Percentiles rank a stretch among this genome's conserved stretches.
Conservation (phyloP, 306 rosid species). For the Begonia peltatifolia region DNA sequence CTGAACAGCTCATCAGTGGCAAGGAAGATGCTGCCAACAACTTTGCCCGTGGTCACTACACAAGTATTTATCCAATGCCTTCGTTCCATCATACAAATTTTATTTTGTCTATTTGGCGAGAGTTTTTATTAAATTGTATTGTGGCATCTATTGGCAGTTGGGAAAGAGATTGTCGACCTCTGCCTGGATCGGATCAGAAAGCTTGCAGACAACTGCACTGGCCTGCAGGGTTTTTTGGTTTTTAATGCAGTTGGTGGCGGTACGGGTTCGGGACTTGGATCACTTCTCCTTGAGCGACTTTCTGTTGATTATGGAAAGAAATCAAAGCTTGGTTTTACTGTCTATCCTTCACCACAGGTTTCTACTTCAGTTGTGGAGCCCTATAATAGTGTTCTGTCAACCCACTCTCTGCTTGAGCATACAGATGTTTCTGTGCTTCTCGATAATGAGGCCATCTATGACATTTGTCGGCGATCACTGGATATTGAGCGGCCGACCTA, state of each 20-base stretch:
- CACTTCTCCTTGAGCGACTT: slow-evolving; percentile 67
- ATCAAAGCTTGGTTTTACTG: slow-evolving; percentile 70
- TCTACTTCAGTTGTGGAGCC: slow-evolving; percentile 87
- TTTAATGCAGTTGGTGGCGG: slow-evolving; percentile 88
- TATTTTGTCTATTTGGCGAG: too few species aligned
- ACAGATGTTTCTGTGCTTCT: slow-evolving; percentile 71
- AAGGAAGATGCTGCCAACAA: slow-evolving; percentile 92
- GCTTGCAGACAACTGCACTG: slow-evolving; percentile 79
- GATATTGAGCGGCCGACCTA: slow-evolving; percentile 86
- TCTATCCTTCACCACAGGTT: slow-evolving; percentile 83
- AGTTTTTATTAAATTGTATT: too few species aligned
- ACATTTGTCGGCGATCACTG: slow-evolving; percentile 73
- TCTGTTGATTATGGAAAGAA: slow-evolving; percentile 79
- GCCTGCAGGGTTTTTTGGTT: slow-evolving; percentile 76
- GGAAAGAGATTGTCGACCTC: slow-evolving; percentile 83
- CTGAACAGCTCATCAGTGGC: slow-evolving; percentile 84
- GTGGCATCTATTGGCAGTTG: slow-evolving; percentile 21
- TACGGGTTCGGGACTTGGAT: slow-evolving; percentile 83
- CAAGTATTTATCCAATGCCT: slow-evolving; percentile 16
- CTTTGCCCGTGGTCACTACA: slow-evolving; percentile 84
- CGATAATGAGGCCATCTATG: slow-evolving; percentile 79
- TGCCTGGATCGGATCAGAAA: slow-evolving; percentile 72
- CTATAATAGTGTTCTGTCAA: slow-evolving; percentile 78
- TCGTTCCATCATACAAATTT: too few species aligned
- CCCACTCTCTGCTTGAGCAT: slow-evolving; percentile 84